Percentiles rank a stretch among this genome's conserved stretches.
Conservation (phyloP, 1,284 basidiomycete species). For the Ustanciosporium gigantosporum region DNA sequence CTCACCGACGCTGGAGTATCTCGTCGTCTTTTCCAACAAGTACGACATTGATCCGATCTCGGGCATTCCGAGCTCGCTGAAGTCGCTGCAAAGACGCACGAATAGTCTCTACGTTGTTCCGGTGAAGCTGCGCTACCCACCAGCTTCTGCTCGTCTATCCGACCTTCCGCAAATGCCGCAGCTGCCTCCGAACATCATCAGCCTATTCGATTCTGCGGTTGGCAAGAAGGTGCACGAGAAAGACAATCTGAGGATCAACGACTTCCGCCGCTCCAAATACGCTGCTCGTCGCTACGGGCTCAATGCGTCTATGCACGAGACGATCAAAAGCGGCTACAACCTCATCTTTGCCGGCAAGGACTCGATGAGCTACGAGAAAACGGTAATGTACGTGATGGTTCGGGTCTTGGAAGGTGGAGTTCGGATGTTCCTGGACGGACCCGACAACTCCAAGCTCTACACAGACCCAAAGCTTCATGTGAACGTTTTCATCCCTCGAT, state of each 20-base stretch:
- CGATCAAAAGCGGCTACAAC: slow-evolving; percentile 25
- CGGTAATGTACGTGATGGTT: slow-evolving; percentile 10
- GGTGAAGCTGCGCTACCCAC: slow-evolving; percentile 8
- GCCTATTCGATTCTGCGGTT: slow-evolving; percentile 4
- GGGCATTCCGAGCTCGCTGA: slow-evolving; percentile 10
- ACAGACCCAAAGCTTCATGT: slow-evolving; percentile 6
- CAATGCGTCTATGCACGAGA: slow-evolving; percentile 4
- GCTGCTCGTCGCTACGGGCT: slow-evolving; percentile 20
- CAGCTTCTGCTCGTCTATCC: slow-evolving; percentile 6
- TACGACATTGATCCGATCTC: slow-evolving; percentile 16
- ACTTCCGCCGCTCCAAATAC: slow-evolving; percentile 9
- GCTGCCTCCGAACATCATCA: slow-evolving; percentile 2
- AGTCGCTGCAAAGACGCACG: neutral
- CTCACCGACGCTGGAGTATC: slow-evolving; percentile 3
- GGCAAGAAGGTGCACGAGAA: slow-evolving; percentile 10
- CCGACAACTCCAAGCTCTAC: slow-evolving; percentile 11
- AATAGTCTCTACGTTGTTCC: slow-evolving; percentile 17
- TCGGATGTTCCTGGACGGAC: slow-evolving; percentile 2
- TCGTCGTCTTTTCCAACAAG: slow-evolving; percentile 24
- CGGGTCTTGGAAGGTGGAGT: slow-evolving; percentile 30
- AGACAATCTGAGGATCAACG: slow-evolving; percentile 9
- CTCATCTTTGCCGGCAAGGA: slow-evolving; percentile 19
- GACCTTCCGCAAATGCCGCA: slow-evolving; percentile 2
- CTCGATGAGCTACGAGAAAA: slow-evolving; percentile 18
- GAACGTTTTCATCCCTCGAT: slow-evolving; percentile 24